A percentile compares a stretch with the other conserved stretches of the same genome.
Conservation (phyloP, 2,329 filamentous ascomycete species). For the Penicillium frequentans region DNA sequence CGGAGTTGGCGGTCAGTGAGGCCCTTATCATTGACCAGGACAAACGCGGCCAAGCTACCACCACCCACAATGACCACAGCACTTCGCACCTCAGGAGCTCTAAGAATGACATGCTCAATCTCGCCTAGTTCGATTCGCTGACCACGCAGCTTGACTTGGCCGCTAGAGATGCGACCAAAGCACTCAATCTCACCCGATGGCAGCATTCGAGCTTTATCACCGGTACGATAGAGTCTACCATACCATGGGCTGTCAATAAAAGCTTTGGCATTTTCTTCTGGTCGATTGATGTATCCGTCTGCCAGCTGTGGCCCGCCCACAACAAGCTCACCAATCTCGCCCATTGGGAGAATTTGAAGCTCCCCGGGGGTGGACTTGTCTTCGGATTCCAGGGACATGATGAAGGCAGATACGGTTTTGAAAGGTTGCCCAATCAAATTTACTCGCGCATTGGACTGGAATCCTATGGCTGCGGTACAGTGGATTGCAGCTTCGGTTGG, state of each 20-base stretch:
- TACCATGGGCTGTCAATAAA: conserved; percentile 67
- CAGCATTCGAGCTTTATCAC: conserved; percentile 74
- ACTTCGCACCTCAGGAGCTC: conserved; percentile 61
- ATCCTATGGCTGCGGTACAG: conserved; percentile 71
- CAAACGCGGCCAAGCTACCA: conserved; percentile 73
- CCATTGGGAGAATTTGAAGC: conserved; percentile 60
- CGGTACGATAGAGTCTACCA: conserved; percentile 77
- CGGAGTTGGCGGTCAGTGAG: conserved; percentile 50
- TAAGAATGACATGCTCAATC: conserved; percentile 68
- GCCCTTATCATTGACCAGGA: conserved; percentile 52
- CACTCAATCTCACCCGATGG: conserved; percentile 74
- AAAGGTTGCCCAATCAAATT: conserved; percentile 76
- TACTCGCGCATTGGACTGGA: conserved; percentile 58
- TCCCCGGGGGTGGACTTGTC: conserved; percentile 16
- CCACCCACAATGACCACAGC: conserved; percentile 67
- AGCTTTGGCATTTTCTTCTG: conserved; percentile 68
- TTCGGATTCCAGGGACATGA: conserved; percentile 55
- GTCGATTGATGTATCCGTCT: conserved; percentile 76
- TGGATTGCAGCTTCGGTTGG: conserved; percentile 92
- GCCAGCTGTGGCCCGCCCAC: conserved; percentile 80
- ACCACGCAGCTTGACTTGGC: conserved; percentile 83
- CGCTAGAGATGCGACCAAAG: conserved; percentile 73
- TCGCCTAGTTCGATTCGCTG: conserved; percentile 81
- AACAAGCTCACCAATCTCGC: conserved; percentile 74
- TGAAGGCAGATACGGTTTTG: conserved; percentile 75